Base-by-base conservation (phyloP, 1,139 yeast genomes). In the Hansenula lynferdii region DNA sequence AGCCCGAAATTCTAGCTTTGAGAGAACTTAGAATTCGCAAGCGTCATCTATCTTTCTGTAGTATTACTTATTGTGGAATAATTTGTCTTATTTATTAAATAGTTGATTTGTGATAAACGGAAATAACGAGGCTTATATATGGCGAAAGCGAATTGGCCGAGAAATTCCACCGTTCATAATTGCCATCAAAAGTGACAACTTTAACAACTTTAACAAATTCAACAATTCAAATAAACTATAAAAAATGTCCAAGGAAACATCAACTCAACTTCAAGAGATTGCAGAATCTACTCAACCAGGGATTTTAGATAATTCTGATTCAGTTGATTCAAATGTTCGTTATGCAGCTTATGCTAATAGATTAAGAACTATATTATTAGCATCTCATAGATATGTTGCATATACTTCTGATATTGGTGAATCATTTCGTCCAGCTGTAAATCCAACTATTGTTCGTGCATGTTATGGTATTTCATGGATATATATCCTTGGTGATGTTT, bases 391-490 rank as follows among this genome's bases (percentile, higher is more conserved):
- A 50, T 85, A 85, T 54, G 86, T 85, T 20, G 95, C 95, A 3
- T 85, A 85, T 60, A 85, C 95, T 7, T 83, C 92, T 0, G 95
- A 85, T 56, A 79, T 85, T 47, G 95, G 95, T 19, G 95, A 85
- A 57, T 83, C 92, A n/a, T 85, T 85, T 62, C 70, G 95, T 40
- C 95, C 95, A 0, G 84, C 85, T 16, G 92, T 87, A 8, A 84
- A 80, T 51, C 90, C 94, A 1, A 52, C 53, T 29, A 43, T 80
- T 26, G 94, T 85, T 16, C 70, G 67, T 18, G 50, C 76, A 2
- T 85, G 92, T 26, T 85, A 85, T 57, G 87, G 80, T 22, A 63
- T 85, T 28, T 81, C 90, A 6, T 85, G 95, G 95, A 64, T 75
- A 1, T 85, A 85, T 56, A 69, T 85, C 24, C 56, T 81, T 24